phyloP scores from a whole-genome alignment of 106 monocot genomes.

The Dendrobium catenatum region DNA sequence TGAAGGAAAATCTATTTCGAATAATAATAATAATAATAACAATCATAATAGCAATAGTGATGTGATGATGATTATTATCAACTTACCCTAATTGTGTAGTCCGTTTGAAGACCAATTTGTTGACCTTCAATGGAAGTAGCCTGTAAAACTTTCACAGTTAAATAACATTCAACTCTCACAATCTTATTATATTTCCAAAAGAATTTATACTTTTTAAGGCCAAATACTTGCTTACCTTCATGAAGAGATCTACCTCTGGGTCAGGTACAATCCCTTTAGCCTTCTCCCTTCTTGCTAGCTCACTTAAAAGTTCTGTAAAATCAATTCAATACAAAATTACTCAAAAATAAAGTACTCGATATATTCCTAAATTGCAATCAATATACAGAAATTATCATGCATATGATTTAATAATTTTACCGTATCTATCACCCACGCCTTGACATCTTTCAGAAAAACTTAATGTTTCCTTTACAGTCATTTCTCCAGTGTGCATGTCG shows the following conservation, averaged over 20 bases:
- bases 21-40: too few relatives aligned
- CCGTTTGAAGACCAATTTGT: slow-evolving; percentile 52
- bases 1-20: neutral
- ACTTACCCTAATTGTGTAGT: slow-evolving; percentile 61
- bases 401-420: neutral
- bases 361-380: neutral
- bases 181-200: neutral
- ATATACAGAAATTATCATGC: neutral
- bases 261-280: slow-evolving; percentile 52
- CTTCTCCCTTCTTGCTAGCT: slow-evolving; percentile 58
- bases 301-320: slow-evolving; percentile 44
- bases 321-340: neutral
- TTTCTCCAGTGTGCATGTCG: neutral
- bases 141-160: slow-evolving; percentile 13
- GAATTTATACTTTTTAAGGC: neutral
- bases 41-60: too few relatives aligned
- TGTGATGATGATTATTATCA: neutral
- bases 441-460: slow-evolving; percentile 10
- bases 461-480: slow-evolving; percentile 10
- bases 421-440: slow-evolving; percentile 8
- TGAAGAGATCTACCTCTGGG: slow-evolving; percentile 68
- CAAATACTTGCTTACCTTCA: slow-evolving; percentile 49
- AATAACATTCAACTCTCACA: neutral
- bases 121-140: slow-evolving; percentile 48
- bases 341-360: neutral